Evolutionary conservation across 306 rosid species (phyloP).

Genomic region (Gastrolobium villosum): DNA sequence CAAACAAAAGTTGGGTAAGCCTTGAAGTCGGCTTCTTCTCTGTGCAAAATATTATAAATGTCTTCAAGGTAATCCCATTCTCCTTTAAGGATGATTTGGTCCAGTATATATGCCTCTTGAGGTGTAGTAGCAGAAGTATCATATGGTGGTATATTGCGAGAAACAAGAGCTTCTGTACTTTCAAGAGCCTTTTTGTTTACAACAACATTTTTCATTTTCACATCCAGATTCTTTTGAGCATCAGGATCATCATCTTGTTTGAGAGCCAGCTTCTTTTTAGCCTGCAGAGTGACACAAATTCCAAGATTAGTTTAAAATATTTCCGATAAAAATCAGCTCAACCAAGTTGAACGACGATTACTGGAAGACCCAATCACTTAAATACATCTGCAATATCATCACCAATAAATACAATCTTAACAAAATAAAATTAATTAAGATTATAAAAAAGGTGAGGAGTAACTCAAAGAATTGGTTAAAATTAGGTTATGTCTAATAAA

Average conservation of each 20-base stretch:
- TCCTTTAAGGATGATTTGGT: constrained; percentile 73
- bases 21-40: constrained; percentile 51
- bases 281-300: constrained; percentile 57
- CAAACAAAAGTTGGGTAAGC: constrained; percentile 72
- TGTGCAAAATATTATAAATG: constrained; percentile 60
- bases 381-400: not conserved
- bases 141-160: constrained; percentile 81
- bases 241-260: constrained; percentile 62
- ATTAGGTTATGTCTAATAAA: too few relatives aligned
- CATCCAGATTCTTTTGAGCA: constrained; percentile 61
- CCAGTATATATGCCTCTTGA: constrained; percentile 78
- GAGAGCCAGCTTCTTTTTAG: constrained; percentile 54
- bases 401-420: not conserved
- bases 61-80: constrained; percentile 84
- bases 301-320: constrained; percentile 30
- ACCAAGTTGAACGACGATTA: constrained; percentile 4
- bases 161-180: constrained; percentile 53
- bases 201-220: constrained; percentile 63
- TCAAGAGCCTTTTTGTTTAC: constrained; percentile 69
- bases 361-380: not conserved
- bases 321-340: constrained; percentile 39
- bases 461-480: too few relatives aligned
- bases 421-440: not conserved
- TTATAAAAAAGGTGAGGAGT: too few relatives aligned
- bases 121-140: constrained; percentile 76